Evolutionary conservation across 495 filamentous ascomycete genomes (phyloP).

Genomic region (Talaromyces nanjingensis): DNA sequence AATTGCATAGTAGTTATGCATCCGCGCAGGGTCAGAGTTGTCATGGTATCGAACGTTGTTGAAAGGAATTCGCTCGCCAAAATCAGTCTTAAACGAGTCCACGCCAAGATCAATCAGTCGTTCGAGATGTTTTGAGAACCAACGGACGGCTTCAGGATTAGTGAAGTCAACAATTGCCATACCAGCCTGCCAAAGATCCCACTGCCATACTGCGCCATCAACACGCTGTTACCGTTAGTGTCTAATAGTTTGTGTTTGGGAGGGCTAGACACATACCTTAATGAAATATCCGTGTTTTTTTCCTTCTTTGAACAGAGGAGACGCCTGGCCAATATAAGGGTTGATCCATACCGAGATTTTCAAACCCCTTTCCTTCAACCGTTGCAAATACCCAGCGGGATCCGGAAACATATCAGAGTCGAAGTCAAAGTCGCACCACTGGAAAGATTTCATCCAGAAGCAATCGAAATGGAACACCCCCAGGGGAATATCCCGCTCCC

Average conservation of each 20-base stretch:
- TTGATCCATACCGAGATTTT: constrained; percentile 69
- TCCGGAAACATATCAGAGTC: constrained; percentile 63
- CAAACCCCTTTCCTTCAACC: constrained; percentile 53
- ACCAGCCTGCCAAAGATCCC: constrained; percentile 68
- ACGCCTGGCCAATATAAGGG: constrained; percentile 62
- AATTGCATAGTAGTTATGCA: constrained; percentile 72
- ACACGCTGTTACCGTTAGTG: constrained; percentile 29
- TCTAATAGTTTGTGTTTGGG: not conserved
- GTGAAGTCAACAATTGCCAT: constrained; percentile 73
- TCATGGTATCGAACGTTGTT: constrained; percentile 53
- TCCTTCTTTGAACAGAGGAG: constrained; percentile 56
- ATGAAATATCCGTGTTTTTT: constrained; percentile 62
- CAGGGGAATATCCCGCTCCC: constrained; percentile 54
- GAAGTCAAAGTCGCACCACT: constrained; percentile 74
- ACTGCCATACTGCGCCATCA: constrained; percentile 66
- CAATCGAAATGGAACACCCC: constrained; percentile 68
- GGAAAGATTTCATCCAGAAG: constrained; percentile 61
- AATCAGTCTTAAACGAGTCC: constrained; percentile 70
- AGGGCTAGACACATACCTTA: constrained; percentile 28
- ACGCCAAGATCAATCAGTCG: constrained; percentile 58
- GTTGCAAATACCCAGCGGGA: constrained; percentile 49
- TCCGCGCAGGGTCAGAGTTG: constrained; percentile 48
- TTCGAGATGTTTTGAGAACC: constrained; percentile 53
- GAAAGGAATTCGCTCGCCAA: constrained; percentile 62
- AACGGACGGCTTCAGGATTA: constrained; percentile 56